Evolutionary conservation across 495 filamentous ascomycete genomes (phyloP).

Genomic region (Venustampulla echinocandica): DNA sequence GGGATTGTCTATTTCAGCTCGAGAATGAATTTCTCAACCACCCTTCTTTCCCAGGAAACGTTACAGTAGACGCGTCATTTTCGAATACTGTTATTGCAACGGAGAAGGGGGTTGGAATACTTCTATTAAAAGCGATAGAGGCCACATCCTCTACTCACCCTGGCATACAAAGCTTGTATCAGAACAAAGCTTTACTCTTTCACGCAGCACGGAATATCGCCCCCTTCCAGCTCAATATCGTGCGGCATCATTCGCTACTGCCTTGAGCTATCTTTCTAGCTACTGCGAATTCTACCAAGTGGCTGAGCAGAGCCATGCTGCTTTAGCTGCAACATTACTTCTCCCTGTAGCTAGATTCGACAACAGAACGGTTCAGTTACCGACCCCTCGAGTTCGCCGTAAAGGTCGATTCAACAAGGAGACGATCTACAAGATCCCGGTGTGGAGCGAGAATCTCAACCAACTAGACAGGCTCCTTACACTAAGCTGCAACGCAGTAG

Average conservation of each 20-base stretch:
- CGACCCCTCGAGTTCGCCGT: conserved; percentile 12
- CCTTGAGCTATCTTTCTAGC: conserved; percentile 12
- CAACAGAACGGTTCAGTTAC: conserved; percentile 10
- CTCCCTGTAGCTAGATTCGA: conserved; percentile 16
- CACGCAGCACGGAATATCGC: conserved; percentile 12
- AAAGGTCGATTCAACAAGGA: conserved; percentile 9
- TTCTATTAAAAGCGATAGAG: conserved; percentile 18
- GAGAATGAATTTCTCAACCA: conserved; percentile 12
- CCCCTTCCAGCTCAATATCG: conserved; percentile 7
- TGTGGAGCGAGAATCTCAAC: conserved; percentile 14
- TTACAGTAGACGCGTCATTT: conserved; percentile 15
- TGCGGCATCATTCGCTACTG: conserved; percentile 17
- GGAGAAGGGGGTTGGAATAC: conserved; percentile 25
- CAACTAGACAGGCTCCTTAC: conserved; percentile 18
- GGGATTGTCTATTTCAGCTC: conserved; percentile 14
- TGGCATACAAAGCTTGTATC: conserved; percentile 19
- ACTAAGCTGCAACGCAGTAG: conserved; percentile 19
- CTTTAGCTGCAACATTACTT: conserved; percentile 18
- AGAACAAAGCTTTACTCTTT: conserved; percentile 16
- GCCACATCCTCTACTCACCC: conserved; percentile 16
- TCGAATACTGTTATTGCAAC: conserved; percentile 18
- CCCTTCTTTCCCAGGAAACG: conserved; percentile 19
- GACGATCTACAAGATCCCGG: conserved; percentile 7
- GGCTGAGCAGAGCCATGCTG: conserved; percentile 15
- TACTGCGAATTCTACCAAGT: conserved; percentile 18